Base-by-base conservation (phyloP, 768 basidiomycete species). In the Russula ochroleuca region DNA sequence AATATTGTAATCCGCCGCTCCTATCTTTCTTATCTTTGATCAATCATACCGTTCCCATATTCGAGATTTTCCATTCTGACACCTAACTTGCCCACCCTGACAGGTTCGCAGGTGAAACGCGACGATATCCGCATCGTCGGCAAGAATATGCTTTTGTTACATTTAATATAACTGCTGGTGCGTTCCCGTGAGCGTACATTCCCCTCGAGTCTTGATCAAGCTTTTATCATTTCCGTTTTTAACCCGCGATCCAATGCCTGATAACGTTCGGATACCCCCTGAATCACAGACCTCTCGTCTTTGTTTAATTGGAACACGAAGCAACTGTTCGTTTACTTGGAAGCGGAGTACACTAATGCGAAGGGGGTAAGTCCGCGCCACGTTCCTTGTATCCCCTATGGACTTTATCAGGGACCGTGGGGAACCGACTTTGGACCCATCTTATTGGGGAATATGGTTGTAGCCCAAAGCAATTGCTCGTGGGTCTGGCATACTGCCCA, bases 221-320 rank as follows among this genome's bases (percentile, higher is more conserved):
- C 43, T 17, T 40, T 23, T 38, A 40, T 48, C 37, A 56, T 47
- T 23, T 47, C 45, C 37, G 49, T 57, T 49, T 33, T 1, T 8
- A 28, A 33, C 47, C 50, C 43, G 41, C n/a, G 25, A 53, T 41
- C 17, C 10, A 7, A 56, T 45, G 47, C 54, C 28, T 45, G 28
- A 54, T 52, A 64, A 19, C 54, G 21, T 41, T 41, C 43, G 35
- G 7, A 23, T 53, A 21, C 31, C 21, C 37, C 23, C n/a, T 19
- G 4, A 14, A 45, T 17, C 23, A 52, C 67, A 94, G 94, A 96
- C 75, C 78, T 96, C 5, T 78, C 83, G 10, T 84, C 94, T 14
- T 79, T 96, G 35, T 96, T 94, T 76, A 78, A 94, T 75, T 96
- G 93, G 93, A 96, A 96, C 74, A 95, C 94, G n/a, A 96, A 96